Evolutionary conservation across 2,329 filamentous ascomycete genomes (phyloP).

Genomic region (Nannizzia gypsea): DNA sequence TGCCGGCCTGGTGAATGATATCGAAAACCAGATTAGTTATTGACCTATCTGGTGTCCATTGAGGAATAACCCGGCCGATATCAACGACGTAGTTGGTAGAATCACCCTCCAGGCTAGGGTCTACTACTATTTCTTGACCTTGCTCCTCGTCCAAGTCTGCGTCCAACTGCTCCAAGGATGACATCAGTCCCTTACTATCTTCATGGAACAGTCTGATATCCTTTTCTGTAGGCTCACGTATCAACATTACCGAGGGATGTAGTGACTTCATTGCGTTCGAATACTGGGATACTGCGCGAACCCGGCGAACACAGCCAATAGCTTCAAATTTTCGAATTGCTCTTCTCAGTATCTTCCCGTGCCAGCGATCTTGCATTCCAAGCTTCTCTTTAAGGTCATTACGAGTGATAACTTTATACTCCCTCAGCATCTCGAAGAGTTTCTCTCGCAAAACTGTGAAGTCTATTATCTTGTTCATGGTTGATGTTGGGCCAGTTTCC

Average conservation of each 20-base stretch:
- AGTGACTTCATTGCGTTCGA: constrained; percentile 24
- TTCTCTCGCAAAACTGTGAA: constrained; percentile 40
- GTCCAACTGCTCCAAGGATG: constrained; percentile 21
- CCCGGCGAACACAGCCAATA: constrained; percentile 35
- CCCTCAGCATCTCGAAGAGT: constrained; percentile 39
- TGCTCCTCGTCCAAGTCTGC: constrained; percentile 24
- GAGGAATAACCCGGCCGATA: constrained; percentile 33
- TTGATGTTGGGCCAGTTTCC: constrained; percentile 11
- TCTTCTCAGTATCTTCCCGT: constrained; percentile 31
- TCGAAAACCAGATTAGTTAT: constrained; percentile 44
- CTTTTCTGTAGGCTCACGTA: constrained; percentile 30
- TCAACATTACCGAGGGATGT: constrained; percentile 34
- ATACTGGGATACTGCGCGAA: constrained; percentile 34
- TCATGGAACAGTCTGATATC: constrained; percentile 33
- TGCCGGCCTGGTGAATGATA: constrained; percentile 36
- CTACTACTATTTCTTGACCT: constrained; percentile 14
- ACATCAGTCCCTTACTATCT: constrained; percentile 21
- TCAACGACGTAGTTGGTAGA: constrained; percentile 18
- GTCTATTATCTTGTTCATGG: constrained; percentile 30
- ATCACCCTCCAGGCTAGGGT: constrained; percentile 10
- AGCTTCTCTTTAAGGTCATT: constrained; percentile 42
- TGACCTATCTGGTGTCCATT: constrained; percentile 44
- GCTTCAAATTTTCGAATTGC: constrained; percentile 35
- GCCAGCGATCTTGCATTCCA: constrained; percentile 29
- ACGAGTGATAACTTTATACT: constrained; percentile 41